Evolutionary conservation across 1,284 basidiomycete species (phyloP).

Genomic region (Xerocomus minutiporus): DNA sequence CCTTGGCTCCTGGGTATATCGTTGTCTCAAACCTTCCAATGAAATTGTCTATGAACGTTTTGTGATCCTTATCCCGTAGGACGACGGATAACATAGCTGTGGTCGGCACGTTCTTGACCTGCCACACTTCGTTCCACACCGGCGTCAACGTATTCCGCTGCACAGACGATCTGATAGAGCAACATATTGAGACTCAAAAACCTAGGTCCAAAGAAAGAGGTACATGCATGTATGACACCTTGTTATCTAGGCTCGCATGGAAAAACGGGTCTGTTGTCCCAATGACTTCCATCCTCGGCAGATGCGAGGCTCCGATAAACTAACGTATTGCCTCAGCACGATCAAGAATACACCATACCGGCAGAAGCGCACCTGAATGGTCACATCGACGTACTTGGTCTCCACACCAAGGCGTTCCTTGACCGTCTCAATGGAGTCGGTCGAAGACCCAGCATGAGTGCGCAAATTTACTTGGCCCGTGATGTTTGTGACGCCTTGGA

Average conservation of each 20-base stretch:
- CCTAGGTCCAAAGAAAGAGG: not conserved
- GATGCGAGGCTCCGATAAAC: constrained; percentile 63
- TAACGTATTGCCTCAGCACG: constrained; percentile 24
- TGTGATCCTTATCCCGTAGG: constrained; percentile 64
- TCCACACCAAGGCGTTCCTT: constrained; percentile 12
- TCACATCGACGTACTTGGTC: constrained; percentile 28
- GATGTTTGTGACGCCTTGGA: constrained; percentile 14
- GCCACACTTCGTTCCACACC: constrained; percentile 73
- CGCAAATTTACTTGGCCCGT: constrained; percentile 3
- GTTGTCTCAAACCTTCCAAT: constrained; percentile 60
- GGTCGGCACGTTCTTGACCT: constrained; percentile 62
- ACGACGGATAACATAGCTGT: constrained; percentile 54
- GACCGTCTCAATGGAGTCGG: constrained; percentile 2
- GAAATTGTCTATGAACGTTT: constrained; percentile 53
- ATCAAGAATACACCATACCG: no score
- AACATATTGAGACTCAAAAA: not conserved
- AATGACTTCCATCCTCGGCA: constrained; percentile 68
- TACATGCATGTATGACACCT: constrained; percentile 57
- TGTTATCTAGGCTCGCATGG: constrained; percentile 58
- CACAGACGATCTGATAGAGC: constrained; percentile 54
- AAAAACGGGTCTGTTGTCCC: constrained; percentile 70
- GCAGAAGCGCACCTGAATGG: constrained; percentile 23
- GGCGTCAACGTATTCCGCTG: constrained; percentile 53
- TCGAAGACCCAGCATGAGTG: not conserved
- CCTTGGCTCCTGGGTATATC: constrained; percentile 54